Conservation (phyloP, 208 protist species). For the Novymonas esmeraldas region DNA sequence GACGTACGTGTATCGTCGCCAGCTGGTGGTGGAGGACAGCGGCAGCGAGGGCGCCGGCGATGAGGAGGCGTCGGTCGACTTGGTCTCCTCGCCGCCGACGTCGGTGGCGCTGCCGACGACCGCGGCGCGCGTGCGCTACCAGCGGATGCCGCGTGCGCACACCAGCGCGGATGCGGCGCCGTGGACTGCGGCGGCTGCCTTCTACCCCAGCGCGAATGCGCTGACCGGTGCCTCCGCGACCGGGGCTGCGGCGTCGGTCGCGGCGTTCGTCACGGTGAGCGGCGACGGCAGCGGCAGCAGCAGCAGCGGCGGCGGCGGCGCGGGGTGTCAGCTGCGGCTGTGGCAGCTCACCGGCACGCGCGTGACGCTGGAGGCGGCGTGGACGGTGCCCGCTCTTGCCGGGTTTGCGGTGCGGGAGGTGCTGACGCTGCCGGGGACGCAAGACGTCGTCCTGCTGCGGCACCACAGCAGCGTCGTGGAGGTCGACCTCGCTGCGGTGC, state of each 20-base stretch:
- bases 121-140: conserved; percentile 36
- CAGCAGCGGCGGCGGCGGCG: conserved; percentile 9
- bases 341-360: conserved; percentile 43
- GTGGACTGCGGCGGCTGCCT: conserved; percentile 38
- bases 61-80: conserved; percentile 9
- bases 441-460: conserved; percentile 36
- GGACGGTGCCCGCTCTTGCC: conserved; percentile 40
- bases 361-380: conserved; percentile 35
- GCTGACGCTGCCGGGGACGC: conserved; percentile 42
- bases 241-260: background rate
- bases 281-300: too few species aligned
- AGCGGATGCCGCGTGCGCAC: conserved; percentile 45
- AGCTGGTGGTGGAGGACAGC: conserved; percentile 14
- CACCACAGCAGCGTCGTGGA: conserved; percentile 58
- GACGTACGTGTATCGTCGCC: conserved; percentile 50
- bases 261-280: conserved; percentile 34
- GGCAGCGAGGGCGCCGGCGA: conserved; percentile 6
- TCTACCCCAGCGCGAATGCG: conserved; percentile 18
- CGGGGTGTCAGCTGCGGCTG: conserved; percentile 35
- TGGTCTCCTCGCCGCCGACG: conserved; percentile 6
- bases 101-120: background rate
- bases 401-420: conserved; percentile 50
- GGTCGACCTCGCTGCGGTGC: conserved; percentile 32
- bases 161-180: conserved; percentile 25
- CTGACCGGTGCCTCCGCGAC: background rate